These are phyloP conservation scores for Euptelea pleiosperma DNA, from an alignment of 164 flowering plant species.

Conservation along the genomic window DNA sequence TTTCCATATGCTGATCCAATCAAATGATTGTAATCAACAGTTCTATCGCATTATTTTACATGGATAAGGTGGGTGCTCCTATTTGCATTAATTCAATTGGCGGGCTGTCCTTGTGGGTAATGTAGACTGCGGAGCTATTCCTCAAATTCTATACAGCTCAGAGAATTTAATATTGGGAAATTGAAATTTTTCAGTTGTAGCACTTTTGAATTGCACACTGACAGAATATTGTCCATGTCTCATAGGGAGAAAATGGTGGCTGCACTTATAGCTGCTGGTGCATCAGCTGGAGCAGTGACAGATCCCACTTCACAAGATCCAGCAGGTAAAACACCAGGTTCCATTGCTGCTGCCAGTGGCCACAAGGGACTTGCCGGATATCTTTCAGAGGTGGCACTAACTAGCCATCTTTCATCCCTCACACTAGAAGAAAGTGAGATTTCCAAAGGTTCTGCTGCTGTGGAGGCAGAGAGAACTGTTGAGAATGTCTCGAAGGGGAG, in stretches of 20 bases:
- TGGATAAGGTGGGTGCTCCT: too few relatives aligned
- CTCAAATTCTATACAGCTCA: background rate
- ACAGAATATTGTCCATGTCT: slow-evolving; percentile 4
- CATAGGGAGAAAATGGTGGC: slow-evolving; percentile 95
- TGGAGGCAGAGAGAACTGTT: slow-evolving; percentile 73
- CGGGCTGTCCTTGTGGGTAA: background rate
- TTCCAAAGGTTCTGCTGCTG: slow-evolving; percentile 66
- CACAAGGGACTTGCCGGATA: slow-evolving; percentile 95
- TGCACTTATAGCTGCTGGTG: slow-evolving; percentile 83
- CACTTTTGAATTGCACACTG: background rate
- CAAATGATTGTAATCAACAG: background rate
- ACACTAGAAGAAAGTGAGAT: slow-evolving; percentile 71
- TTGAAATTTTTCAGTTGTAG: background rate
- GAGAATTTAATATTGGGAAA: background rate
- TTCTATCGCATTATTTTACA: background rate
- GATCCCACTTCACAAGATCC: slow-evolving; percentile 81
- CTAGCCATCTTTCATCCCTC: slow-evolving; percentile 84
- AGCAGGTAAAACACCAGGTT: slow-evolving; percentile 71
- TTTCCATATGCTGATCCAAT: too few relatives aligned
- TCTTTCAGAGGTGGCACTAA: slow-evolving; percentile 85
- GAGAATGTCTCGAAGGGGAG: slow-evolving; percentile 39
- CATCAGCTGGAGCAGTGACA: slow-evolving; percentile 85
- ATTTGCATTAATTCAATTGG: background rate
- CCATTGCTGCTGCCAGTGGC: slow-evolving; percentile 67
- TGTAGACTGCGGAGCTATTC: too few relatives aligned